Evolutionary conservation across 2,329 filamentous ascomycete species (phyloP).

Genomic region (Chaetomiaceae sp.): DNA sequence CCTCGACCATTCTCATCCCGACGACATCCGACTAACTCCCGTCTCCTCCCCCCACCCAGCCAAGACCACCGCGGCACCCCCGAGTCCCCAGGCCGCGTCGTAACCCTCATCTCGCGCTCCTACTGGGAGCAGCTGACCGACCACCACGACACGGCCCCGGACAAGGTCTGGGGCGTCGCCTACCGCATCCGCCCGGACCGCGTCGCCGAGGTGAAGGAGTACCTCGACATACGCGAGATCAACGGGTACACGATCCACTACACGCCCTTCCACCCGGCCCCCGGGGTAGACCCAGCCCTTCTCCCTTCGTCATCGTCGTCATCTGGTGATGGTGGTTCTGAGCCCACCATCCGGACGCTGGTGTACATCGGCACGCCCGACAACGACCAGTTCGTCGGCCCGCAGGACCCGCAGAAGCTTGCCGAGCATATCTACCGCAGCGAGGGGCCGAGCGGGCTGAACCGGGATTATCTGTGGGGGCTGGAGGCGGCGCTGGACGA

Average conservation of each 20-base stretch:
- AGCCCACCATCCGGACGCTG: conserved; percentile 52
- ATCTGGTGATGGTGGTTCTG: no score
- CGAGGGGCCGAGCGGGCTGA: conserved; percentile 79
- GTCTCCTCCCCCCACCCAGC: conserved; percentile 42
- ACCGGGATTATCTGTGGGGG: conserved; percentile 81
- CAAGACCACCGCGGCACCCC: conserved; percentile 94
- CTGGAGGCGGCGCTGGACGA: conserved; percentile 71
- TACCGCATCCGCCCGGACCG: conserved; percentile 73
- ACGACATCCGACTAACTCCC: not conserved
- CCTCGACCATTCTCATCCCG: not conserved
- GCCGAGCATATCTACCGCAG: conserved; percentile 77
- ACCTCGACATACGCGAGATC: conserved; percentile 94
- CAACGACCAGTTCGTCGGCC: conserved; percentile 87
- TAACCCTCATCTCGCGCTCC: conserved; percentile 79
- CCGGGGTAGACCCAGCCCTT: conserved; percentile 21
- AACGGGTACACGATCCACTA: conserved; percentile 96
- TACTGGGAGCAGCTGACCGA: conserved; percentile 80
- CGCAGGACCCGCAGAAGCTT: conserved; percentile 71
- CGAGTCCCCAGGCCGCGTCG: conserved; percentile 80
- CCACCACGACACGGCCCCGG: conserved; percentile 55
- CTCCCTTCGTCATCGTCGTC: no score
- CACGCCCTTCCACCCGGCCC: conserved; percentile 70
- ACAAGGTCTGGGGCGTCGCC: conserved; percentile 83
- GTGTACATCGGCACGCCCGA: conserved; percentile 93
- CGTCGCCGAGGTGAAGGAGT: conserved; percentile 75